A percentile compares a stretch with the other conserved stretches of the same genome.
Conservation (phyloP, 129 eudicot genomes). For the Centrapalus pauciflorus region DNA sequence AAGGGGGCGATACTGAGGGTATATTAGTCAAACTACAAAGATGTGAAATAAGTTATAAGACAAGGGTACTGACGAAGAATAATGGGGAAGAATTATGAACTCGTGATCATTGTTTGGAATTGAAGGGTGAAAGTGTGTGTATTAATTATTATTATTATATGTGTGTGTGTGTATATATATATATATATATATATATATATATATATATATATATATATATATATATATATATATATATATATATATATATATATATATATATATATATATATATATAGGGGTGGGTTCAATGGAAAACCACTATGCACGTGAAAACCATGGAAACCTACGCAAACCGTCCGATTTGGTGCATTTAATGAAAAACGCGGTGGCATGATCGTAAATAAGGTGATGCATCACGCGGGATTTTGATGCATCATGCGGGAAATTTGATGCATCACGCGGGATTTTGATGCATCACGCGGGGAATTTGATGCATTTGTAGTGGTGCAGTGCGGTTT, state of each 20-base stretch:
- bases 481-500: too few relatives aligned
- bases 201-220: slow-evolving; percentile 5
- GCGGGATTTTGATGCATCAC: too few relatives aligned
- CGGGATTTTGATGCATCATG: too few relatives aligned
- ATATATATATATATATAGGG: neutral
- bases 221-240: neutral
- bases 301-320: too few relatives aligned
- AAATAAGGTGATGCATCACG: too few relatives aligned
- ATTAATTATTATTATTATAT: neutral
- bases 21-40: slow-evolving; percentile 10
- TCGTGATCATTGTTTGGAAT: slow-evolving; percentile 66
- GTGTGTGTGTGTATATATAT: neutral
- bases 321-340: too few relatives aligned
- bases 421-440: too few relatives aligned
- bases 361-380: too few relatives aligned
- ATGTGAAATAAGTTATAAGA: slow-evolving; percentile 12
- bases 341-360: too few relatives aligned
- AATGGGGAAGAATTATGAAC: slow-evolving; percentile 33
- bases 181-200: neutral
- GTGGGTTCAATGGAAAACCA: too few relatives aligned
- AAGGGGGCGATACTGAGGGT: slow-evolving; percentile 1
- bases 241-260: neutral
- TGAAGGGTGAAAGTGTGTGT: slow-evolving; percentile 17
- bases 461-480: too few relatives aligned
- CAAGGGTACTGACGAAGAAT: slow-evolving; percentile 25